A percentile compares a stretch with the other conserved stretches of the same genome.
phyloP scores from a whole-genome alignment of 139 green algal genomes.

The Deuterostichococcus epilithicus region DNA sequence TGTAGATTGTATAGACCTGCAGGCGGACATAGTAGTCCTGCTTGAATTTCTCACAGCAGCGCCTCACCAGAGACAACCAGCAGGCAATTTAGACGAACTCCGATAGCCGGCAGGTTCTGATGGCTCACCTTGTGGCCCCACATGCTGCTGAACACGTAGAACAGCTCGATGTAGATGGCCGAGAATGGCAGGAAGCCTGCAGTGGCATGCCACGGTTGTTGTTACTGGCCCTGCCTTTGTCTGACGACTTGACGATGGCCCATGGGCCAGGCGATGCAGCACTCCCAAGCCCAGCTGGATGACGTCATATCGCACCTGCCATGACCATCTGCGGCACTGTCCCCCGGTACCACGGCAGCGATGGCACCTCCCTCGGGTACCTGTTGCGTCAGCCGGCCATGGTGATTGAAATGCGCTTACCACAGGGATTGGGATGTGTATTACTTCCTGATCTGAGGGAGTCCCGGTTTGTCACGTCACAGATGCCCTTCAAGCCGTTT shows the following conservation, averaged over 20 bases:
- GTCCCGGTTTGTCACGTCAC: too few species aligned
- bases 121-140: slow-evolving; percentile 91
- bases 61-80: too few species aligned
- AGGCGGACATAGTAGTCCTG: neutral
- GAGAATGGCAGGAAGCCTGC: slow-evolving; percentile 89
- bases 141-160: slow-evolving; percentile 95
- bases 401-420: too few species aligned
- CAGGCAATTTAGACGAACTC: neutral
- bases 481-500: too few species aligned
- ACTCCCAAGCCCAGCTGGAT: neutral
- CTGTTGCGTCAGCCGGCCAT: too few species aligned
- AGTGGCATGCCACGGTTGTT: too few species aligned
- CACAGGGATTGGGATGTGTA: too few species aligned
- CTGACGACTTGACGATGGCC: too few species aligned
- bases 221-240: too few species aligned
- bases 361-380: slow-evolving; percentile 71
- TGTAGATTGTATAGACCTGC: slow-evolving; percentile 89
- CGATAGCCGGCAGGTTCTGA: neutral
- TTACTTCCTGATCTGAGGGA: too few species aligned
- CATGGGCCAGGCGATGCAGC: neutral
- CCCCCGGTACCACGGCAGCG: slow-evolving; percentile 85
- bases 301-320: slow-evolving; percentile 38
- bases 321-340: slow-evolving; percentile 86
- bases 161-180: slow-evolving; percentile 98
- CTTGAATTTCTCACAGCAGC: neutral